Conservation (phyloP, 148 eudicot genomes). For the Rhododendron molle region DNA sequence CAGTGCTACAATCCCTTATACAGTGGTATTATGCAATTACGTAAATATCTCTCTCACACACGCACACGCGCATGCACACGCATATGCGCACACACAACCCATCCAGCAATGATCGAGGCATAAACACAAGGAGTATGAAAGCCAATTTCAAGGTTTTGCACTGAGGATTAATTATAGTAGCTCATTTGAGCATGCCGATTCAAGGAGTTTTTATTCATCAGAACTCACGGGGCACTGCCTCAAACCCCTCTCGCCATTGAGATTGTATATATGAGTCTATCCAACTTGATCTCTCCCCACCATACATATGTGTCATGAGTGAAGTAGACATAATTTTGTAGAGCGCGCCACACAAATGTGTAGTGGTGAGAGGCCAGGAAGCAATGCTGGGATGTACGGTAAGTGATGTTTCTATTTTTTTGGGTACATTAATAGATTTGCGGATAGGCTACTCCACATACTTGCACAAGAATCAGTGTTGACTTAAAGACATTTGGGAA, state of each 20-base stretch:
- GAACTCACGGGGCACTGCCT: neutral
- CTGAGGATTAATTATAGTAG: neutral
- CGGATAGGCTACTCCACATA: too few species aligned
- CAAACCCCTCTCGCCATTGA: neutral
- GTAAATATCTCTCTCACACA: too few species aligned
- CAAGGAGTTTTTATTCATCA: neutral
- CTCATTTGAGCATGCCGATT: neutral
- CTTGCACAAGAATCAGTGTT: too few species aligned
- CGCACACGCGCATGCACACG: too few species aligned
- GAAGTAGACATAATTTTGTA: neutral
- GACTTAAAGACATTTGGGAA: too few species aligned
- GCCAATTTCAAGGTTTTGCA: neutral
- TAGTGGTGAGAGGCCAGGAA: neutral
- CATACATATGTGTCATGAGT: neutral
- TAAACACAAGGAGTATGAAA: neutral
- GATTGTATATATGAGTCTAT: neutral
- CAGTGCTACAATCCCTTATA: neutral
- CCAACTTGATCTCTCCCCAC: neutral
- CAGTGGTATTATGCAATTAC: neutral
- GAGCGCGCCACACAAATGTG: neutral
- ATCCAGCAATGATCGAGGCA: neutral
- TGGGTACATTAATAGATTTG: too few species aligned
- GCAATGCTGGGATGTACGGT: neutral
- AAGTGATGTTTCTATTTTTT: too few species aligned
- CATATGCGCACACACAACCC: too few species aligned